phyloP scores from a whole-genome alignment of 2,329 filamentous ascomycete genomes.

The Talaromyces sp. region DNA sequence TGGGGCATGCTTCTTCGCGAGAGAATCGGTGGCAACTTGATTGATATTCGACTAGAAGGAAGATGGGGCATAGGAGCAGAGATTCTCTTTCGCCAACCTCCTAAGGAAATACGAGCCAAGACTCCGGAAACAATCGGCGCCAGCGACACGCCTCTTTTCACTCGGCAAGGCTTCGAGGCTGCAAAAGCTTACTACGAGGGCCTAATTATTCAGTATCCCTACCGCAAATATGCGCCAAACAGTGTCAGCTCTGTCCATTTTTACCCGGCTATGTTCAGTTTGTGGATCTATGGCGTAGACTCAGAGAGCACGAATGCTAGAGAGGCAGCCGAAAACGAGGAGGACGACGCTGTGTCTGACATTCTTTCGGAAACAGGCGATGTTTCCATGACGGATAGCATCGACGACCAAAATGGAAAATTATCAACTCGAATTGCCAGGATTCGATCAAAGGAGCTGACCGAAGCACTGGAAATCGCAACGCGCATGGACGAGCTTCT shows the following conservation, averaged over 20 bases:
- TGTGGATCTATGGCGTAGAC: slow-evolving; percentile 73
- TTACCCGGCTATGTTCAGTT: slow-evolving; percentile 72
- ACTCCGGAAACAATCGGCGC: background rate
- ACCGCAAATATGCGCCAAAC: slow-evolving; percentile 56
- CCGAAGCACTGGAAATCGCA: slow-evolving; percentile 58
- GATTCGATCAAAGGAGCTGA: slow-evolving; percentile 50
- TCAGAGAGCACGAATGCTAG: slow-evolving; percentile 51
- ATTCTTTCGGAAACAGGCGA: slow-evolving; percentile 27
- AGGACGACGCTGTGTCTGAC: slow-evolving; percentile 18
- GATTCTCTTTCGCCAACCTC: slow-evolving; percentile 59
- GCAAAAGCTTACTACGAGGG: slow-evolving; percentile 69
- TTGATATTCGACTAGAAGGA: slow-evolving; percentile 65
- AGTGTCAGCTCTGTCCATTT: slow-evolving; percentile 67
- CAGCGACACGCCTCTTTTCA: slow-evolving; percentile 31
- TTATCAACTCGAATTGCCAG: slow-evolving; percentile 23
- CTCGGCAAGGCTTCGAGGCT: slow-evolving; percentile 48
- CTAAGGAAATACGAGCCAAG: background rate
- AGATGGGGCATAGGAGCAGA: slow-evolving; percentile 84
- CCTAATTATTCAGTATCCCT: slow-evolving; percentile 71
- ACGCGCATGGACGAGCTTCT: slow-evolving; percentile 67
- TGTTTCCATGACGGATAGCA: slow-evolving; percentile 16
- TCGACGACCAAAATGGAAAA: slow-evolving; percentile 30
- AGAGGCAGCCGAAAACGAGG: slow-evolving; percentile 28
- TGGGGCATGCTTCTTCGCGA: slow-evolving; percentile 69
- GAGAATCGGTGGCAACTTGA: slow-evolving; percentile 48